Percentiles rank a stretch among this genome's conserved stretches.
Evolutionary conservation across 129 eudicot species (phyloP).

Genomic region (Centaurea solstitialis): DNA sequence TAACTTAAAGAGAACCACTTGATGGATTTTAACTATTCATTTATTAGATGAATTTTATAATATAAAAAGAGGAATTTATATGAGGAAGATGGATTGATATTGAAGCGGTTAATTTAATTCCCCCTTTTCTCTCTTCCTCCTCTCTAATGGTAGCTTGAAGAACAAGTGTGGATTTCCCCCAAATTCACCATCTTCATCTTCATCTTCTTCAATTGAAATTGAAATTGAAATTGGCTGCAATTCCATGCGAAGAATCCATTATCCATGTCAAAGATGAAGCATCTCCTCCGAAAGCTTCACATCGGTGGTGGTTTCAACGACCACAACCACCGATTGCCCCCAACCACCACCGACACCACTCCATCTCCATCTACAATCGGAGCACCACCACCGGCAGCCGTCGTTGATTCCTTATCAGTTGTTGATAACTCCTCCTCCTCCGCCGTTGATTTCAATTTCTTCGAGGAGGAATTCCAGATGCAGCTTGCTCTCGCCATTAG

Average conservation of each 20-base stretch:
- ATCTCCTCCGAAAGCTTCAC: conserved; percentile 82
- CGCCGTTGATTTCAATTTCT: conserved; percentile 49
- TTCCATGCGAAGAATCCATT: conserved; percentile 62
- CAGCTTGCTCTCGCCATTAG: conserved; percentile 93
- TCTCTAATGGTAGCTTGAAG: conserved; percentile 34
- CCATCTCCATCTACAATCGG: conserved; percentile 21
- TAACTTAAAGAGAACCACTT: no score
- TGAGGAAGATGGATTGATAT: background rate
- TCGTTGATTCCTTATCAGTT: conserved; percentile 9
- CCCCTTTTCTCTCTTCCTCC: conserved; percentile 21
- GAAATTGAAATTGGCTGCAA: background rate
- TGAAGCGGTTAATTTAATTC: conserved; percentile 43
- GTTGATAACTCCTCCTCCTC: conserved; percentile 6
- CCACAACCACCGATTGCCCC: conserved; percentile 30
- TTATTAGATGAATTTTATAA: no score
- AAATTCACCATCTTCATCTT: background rate
- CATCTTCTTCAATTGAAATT: no score
- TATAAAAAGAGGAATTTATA: background rate
- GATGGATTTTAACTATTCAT: no score
- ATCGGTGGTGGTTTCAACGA: conserved; percentile 61
- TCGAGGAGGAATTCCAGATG: conserved; percentile 94
- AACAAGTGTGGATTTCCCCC: conserved; percentile 40
- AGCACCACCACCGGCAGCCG: conserved; percentile 4
- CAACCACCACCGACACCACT: conserved; percentile 48
- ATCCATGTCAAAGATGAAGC: conserved; percentile 84